Evolutionary conservation across 768 basidiomycete species (phyloP).

Genomic region (Lactifluus volemus): DNA sequence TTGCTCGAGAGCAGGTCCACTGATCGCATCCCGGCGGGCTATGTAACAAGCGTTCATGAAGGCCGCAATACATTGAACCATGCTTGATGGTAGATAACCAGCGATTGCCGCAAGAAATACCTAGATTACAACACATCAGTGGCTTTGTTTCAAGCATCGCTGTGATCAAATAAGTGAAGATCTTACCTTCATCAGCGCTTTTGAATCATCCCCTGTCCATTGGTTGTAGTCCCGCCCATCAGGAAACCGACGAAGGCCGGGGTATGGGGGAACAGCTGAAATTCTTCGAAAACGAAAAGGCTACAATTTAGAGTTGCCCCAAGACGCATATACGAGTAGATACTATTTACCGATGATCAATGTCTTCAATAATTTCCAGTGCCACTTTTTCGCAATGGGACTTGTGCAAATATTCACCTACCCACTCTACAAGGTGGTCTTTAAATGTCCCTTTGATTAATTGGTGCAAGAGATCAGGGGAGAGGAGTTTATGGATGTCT

Average conservation of each 20-base stretch:
- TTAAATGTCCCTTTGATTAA: background rate
- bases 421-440: background rate
- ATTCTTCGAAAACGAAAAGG: background rate
- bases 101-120: background rate
- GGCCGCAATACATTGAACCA: background rate
- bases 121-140: background rate
- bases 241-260: too few relatives aligned
- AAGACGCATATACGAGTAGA: background rate
- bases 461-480: too few relatives aligned
- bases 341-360: background rate
- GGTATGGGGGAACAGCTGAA: background rate
- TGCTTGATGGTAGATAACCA: background rate
- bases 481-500: background rate
- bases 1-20: background rate
- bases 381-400: background rate
- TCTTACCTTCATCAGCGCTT: background rate
- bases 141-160: background rate
- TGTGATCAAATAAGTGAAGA: background rate
- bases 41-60: background rate
- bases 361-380: background rate
- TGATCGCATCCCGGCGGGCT: background rate
- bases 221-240: background rate
- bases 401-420: background rate
- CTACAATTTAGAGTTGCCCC: too few relatives aligned
- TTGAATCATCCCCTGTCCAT: background rate